Percentiles rank a stretch among this genome's conserved stretches.
These are phyloP conservation scores for Ligustrum vulgare DNA, from an alignment of 257 asterid species.

Conservation along the genomic window DNA sequence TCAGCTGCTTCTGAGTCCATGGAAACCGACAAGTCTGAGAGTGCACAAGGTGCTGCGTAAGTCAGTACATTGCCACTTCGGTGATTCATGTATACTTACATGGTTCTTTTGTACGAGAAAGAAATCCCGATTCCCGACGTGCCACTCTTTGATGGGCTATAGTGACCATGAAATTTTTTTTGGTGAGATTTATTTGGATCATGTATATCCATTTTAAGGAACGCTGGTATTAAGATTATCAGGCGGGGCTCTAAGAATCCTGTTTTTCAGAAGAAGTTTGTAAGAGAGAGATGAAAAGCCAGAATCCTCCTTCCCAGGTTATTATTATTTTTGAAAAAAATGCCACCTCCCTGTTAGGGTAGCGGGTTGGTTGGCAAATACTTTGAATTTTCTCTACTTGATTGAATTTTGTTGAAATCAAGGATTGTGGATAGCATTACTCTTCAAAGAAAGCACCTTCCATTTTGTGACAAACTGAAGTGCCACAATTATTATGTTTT, in stretches of 20 bases:
- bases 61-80: conserved; percentile 26
- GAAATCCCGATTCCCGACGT: not conserved
- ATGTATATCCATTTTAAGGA: not conserved
- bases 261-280: conserved; percentile 36
- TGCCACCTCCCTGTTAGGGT: too few relatives aligned
- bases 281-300: conserved; percentile 15
- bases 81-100: not conserved
- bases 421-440: too few relatives aligned
- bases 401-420: too few relatives aligned
- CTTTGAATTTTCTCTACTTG: too few relatives aligned
- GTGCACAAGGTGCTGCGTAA: too few relatives aligned
- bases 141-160: not conserved
- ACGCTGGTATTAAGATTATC: conserved; percentile 11
- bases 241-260: conserved; percentile 27
- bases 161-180: conserved; percentile 7
- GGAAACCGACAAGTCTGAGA: too few relatives aligned
- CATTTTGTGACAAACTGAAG: too few relatives aligned
- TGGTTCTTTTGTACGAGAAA: conserved; percentile 12
- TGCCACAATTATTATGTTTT: too few relatives aligned
- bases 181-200: not conserved
- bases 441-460: too few relatives aligned
- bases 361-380: too few relatives aligned
- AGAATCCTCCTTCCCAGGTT: not conserved
- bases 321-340: too few relatives aligned
- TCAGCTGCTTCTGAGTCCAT: too few relatives aligned